Percentiles rank a stretch among this genome's conserved stretches.
Conservation (phyloP, 176 grass and related monocot genomes). For the Lolium perenne region DNA sequence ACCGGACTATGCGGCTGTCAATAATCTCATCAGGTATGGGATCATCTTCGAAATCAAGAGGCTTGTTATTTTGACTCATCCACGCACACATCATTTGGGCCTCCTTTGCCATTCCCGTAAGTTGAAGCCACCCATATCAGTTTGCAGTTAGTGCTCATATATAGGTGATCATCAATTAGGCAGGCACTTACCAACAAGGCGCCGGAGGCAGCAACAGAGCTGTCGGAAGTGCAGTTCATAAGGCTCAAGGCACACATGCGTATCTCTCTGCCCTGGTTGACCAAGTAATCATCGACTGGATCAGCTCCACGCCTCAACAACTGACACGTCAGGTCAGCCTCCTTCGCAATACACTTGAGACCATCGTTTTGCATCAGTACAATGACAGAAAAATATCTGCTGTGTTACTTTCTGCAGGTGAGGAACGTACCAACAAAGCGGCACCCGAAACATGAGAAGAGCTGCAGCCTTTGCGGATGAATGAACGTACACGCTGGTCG, state of each 20-base stretch:
- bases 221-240: background rate
- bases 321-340: background rate
- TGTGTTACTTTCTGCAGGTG: too few relatives aligned
- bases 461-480: background rate
- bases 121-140: slow-evolving; percentile 6
- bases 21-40: background rate
- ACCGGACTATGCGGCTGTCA: background rate
- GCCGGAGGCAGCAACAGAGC: background rate
- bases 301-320: background rate
- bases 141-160: background rate
- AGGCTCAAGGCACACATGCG: slow-evolving; percentile 3
- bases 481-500: background rate
- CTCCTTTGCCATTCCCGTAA: slow-evolving; percentile 25
- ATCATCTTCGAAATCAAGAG: background rate
- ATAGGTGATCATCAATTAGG: background rate
- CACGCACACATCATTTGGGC: background rate
- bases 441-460: background rate
- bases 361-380: background rate
- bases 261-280: background rate
- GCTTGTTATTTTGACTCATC: background rate
- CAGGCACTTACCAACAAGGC: background rate
- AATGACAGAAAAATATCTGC: background rate
- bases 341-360: slow-evolving; percentile 4
- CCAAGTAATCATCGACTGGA: background rate
- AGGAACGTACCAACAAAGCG: background rate